These are phyloP conservation scores for Clonostachys byssicola DNA, from an alignment of 2,329 filamentous ascomycete species.

Conservation along the genomic window DNA sequence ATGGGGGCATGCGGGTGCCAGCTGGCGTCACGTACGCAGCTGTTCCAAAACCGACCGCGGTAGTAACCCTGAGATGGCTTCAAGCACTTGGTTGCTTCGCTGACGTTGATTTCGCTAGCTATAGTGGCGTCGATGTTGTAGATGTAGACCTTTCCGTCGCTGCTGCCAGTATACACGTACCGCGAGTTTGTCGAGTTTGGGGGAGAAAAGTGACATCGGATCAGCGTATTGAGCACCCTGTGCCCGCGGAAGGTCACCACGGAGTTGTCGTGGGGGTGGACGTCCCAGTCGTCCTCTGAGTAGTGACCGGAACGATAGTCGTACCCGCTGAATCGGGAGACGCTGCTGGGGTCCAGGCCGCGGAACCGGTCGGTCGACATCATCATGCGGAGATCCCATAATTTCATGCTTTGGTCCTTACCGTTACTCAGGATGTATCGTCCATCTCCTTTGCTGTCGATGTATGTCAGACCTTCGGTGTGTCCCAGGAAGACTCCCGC, in stretches of 20 bases:
- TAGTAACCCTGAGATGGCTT: conserved; percentile 51
- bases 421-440: conserved; percentile 88
- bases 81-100: conserved; percentile 60
- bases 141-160: conserved; percentile 84
- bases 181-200: conserved; percentile 79
- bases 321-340: conserved; percentile 54
- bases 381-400: conserved; percentile 93
- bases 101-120: conserved; percentile 75
- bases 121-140: conserved; percentile 91
- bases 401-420: conserved; percentile 95
- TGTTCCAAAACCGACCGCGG: conserved; percentile 60
- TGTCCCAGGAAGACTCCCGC: conserved; percentile 65
- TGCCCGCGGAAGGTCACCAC: conserved; percentile 93
- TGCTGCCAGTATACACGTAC: conserved; percentile 90
- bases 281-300: conserved; percentile 55
- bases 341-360: conserved; percentile 47
- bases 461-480: conserved; percentile 62
- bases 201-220: conserved; percentile 93
- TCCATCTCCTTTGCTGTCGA: conserved; percentile 67
- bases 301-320: conserved; percentile 72
- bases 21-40: conserved; percentile 77
- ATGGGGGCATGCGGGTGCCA: conserved; percentile 87
- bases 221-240: conserved; percentile 81
- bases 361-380: conserved; percentile 66
- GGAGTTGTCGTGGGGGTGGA: conserved; percentile 78